Evolutionary conservation across 2,329 filamentous ascomycete species (phyloP).

Genomic region (Phialocephala sp.): DNA sequence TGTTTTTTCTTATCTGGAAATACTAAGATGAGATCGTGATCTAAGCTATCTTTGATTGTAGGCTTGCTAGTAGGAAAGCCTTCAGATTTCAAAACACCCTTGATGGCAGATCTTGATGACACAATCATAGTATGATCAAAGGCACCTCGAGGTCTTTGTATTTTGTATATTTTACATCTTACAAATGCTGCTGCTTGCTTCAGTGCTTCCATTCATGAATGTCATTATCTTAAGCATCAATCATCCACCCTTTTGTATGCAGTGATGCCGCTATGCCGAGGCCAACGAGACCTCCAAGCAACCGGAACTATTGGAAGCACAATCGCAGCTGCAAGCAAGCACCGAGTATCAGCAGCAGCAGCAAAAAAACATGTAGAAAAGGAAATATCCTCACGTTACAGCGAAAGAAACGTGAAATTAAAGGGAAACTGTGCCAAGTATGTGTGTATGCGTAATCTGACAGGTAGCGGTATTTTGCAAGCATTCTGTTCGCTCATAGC

Average conservation of each 20-base stretch:
- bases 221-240: not conserved
- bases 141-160: not conserved
- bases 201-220: not conserved
- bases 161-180: not conserved
- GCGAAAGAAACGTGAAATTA: not conserved
- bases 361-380: conserved; percentile 5
- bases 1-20: not conserved
- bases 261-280: not conserved
- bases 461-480: not conserved
- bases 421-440: not conserved
- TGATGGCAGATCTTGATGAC: not conserved
- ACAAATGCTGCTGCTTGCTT: conserved; percentile 1
- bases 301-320: not conserved
- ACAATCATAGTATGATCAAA: not conserved
- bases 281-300: not conserved
- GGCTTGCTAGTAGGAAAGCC: not conserved
- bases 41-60: not conserved
- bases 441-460: not conserved
- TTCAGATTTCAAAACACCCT: not conserved
- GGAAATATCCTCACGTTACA: not conserved
- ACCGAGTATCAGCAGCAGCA: not conserved
- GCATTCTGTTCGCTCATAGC: not conserved
- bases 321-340: not conserved
- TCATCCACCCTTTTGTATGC: not conserved
- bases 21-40: not conserved